Evolutionary conservation across 1,284 basidiomycete species (phyloP), one percentile per base, ranked within the genome.

Genomic region (Tilletia caries): DNA sequence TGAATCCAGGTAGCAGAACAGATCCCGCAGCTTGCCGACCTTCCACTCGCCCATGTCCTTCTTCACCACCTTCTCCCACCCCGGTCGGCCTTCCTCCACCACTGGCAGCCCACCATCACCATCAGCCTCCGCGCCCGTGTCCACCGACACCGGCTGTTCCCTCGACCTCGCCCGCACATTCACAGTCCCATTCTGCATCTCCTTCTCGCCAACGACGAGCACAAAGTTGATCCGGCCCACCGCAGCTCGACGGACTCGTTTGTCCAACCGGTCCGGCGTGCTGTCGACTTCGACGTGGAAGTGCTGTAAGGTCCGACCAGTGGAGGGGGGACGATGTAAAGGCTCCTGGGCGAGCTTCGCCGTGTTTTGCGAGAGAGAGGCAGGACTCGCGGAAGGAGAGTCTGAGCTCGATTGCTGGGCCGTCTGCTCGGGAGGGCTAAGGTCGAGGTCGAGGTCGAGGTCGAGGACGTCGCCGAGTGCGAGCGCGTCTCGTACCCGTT

Each of bases 251-350:
- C 77, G 67, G 8, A 83, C 74, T 8, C 76, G 65, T 29, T 80
- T 82, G 32, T 64, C 72, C 2, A 82, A 70, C 20, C 76, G 80
- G 18, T 80, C 78, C 29, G 71, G 68, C 5, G 79, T 71, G 5
- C 72, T 62, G 29, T 79, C 77, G 15, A 79, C 64, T 29, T 82
- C 81, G n/a, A 83, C 77, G 23, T 75, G 73, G 65, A 83, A 81
- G n/a, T 76, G 67, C 37, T 80, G 79, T 4, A 75, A 58, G 37
- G 75, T 67, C 67, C 58, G 58, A 13, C 58, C 70, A n/a, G n/a
- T n/a, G n/a, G n/a, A n/a, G n/a, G n/a, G n/a, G 34, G 12, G 60
- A 64, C 50, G 66, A n/a, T 20, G 70, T 65, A 37, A 66, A 27
- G n/a, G 52, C 20, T 34, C 66, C 62, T 13, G 67, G 50, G 34